Evolutionary conservation across 495 filamentous ascomycete genomes (phyloP).

Genomic region (Podospora fimiseda): DNA sequence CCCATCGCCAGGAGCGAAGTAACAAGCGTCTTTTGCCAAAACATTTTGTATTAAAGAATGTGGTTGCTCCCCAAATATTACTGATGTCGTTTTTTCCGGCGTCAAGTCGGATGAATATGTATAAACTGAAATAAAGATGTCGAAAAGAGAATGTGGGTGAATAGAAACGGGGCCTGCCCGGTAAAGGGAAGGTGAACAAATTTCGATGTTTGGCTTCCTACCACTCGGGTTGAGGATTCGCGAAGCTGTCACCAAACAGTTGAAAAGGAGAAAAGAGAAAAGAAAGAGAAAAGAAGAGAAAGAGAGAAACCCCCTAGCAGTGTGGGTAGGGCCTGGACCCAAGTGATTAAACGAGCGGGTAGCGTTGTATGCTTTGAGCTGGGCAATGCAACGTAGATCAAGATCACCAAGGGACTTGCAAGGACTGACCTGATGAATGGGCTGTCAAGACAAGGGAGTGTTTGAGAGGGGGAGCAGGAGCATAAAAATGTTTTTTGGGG

Average conservation of each 20-base stretch:
- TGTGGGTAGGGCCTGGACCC: constrained; percentile 12
- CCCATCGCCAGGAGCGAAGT: constrained; percentile 25
- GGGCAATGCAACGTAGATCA: constrained; percentile 22
- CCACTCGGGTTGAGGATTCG: background rate
- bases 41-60: constrained; percentile 19
- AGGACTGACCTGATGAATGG: constrained; percentile 18
- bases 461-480: background rate
- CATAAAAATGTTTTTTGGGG: too few species aligned
- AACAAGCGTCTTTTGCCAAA: constrained; percentile 24
- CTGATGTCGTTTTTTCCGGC: constrained; percentile 13
- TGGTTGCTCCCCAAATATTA: constrained; percentile 5
- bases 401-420: constrained; percentile 18
- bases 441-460: constrained; percentile 4
- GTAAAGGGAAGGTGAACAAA: constrained; percentile 17
- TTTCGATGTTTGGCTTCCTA: constrained; percentile 10
- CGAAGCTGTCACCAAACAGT: constrained; percentile 5
- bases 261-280: constrained; percentile 15
- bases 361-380: constrained; percentile 4
- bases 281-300: constrained; percentile 9
- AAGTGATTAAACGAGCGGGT: constrained; percentile 16
- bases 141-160: constrained; percentile 13
- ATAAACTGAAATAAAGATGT: background rate
- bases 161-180: constrained; percentile 27
- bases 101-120: constrained; percentile 8
- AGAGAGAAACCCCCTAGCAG: constrained; percentile 3